Base-by-base conservation (phyloP, 2,329 filamentous ascomycete species). In the Phoma sp. region DNA sequence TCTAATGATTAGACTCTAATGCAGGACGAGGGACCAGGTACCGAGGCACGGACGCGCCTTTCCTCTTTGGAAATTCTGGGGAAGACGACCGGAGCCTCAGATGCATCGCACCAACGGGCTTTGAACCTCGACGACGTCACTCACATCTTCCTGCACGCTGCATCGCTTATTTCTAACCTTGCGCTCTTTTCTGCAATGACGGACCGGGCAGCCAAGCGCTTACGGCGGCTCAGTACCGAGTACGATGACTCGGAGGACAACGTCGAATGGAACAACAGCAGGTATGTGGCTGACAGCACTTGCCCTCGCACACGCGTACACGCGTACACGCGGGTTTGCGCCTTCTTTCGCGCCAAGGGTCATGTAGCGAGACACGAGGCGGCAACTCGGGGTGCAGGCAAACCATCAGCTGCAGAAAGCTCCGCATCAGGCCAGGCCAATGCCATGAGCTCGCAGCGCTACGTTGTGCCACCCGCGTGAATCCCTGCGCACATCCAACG, bases 221-320 rank as follows among this genome's bases (percentile, higher is more conserved):
- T 73, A 64, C 72, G 74, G 51, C 74, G 75, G 51, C 65, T 74
- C 60, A 77, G 72, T 68, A 74, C 70, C 61, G 76, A 77, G 57
- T 63, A 74, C 62, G 73, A 76, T 53, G 71, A 74, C 38, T 70
- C 64, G 68, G 50, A 57, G 54, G 59, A 69, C 60, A 55, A 43
- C 24, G 27, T 45, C 46, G 52, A 69, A 60, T 60, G 65, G 64
- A 60, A 55, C 36, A 67, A 60, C 61, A 67, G 57, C 62, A 70
- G 65, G 65, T 68, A 68, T 58, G 62, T 71, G 72, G 72, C 65
- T 72, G 67, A 64, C 63, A 61, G 41, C 46, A 32, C 44, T 32
- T 37, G 60, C 62, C 58, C 56, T 17, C 32, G n/a, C 32, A 15
- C 32, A 10, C 32, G n/a, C 29, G 12, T 4, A 31, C 29, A 13